Evolutionary conservation across 2,329 filamentous ascomycete species (phyloP), one percentile per base, ranked within the genome.

Genomic region (Aulographum hederae): DNA sequence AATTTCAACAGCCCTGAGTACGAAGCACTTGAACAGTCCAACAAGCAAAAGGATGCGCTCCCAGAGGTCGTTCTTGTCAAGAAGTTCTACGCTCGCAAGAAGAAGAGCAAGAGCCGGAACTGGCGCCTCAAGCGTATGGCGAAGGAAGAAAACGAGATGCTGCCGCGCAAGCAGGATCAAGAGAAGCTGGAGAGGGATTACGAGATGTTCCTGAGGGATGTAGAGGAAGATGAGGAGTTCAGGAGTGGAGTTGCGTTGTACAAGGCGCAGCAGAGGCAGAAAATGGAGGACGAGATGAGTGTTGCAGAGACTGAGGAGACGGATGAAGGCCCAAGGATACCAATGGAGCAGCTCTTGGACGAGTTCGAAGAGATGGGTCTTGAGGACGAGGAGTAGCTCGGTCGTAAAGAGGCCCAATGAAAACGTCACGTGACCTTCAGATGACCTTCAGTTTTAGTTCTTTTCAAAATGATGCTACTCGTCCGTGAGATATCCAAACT

Each of bases 61-160:
- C 89, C 89, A 0, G 89, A 98, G 46, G 89, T 95, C 0, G 60
- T 98, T 5, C 67, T 98, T 3, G 82, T 98, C 52, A 95, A 92
- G 82, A 98, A 98, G 57, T 75, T 81, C 65, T 98, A 91, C 58
- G 73, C 78, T 35, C 73, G 80, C 44, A 78, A 78, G 57, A 75
- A 78, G 63, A 92, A 86, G 69, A 26, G 27, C 31, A 52, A 50
- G 51, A 46, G 45, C 33, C 74, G 91, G 43, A 80, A 80, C 64
- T 98, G 89, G 89, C 79, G 78, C 53, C 72, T 98, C 53, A 91
- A 80, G 70, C 82, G 89, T 47, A 86, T 98, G 79, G 68, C 67
- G 41, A 78, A 73, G 57, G 85, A 95, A 39, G 81, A 94, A 51
- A 78, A 78, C 42, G 86, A 94, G 41, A 66, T 91, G 52, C 58